A percentile compares a stretch with the other conserved stretches of the same genome.
These are phyloP conservation scores for Xylariomycetidae sp. DNA, from an alignment of 2,329 filamentous ascomycete genomes.

Conservation along the genomic window DNA sequence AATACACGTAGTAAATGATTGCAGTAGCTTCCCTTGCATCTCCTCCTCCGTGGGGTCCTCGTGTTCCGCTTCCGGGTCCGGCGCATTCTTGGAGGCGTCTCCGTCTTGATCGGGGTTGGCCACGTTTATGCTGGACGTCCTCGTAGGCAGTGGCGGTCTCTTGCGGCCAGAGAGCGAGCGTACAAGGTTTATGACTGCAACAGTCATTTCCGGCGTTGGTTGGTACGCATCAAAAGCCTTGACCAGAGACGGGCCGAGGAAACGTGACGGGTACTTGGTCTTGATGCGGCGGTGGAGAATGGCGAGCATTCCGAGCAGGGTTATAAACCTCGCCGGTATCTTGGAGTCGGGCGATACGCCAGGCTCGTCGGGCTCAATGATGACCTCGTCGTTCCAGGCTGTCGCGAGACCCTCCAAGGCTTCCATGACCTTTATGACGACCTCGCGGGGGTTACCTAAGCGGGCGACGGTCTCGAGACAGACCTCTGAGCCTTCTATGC, in stretches of 20 bases:
- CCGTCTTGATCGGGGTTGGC: conserved; percentile 52
- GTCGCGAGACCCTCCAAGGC: conserved; percentile 58
- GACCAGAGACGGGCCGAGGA: conserved; percentile 71
- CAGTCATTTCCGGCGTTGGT: conserved; percentile 62
- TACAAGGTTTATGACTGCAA: conserved; percentile 65
- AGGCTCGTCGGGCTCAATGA: conserved; percentile 33
- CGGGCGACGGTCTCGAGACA: conserved; percentile 72
- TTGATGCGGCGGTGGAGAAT: conserved; percentile 71
- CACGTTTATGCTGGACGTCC: conserved; percentile 53
- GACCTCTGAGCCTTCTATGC: conserved; percentile 61
- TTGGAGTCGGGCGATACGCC: conserved; percentile 26
- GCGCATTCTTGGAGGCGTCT: conserved; percentile 50
- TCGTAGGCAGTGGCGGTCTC: conserved; percentile 56
- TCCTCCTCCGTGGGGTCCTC: conserved; percentile 52
- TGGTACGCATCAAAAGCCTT: conserved; percentile 65
- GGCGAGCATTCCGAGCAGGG: conserved; percentile 65
- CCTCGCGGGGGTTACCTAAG: conserved; percentile 75
- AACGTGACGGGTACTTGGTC: conserved; percentile 73
- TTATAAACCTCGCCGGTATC: conserved; percentile 53
- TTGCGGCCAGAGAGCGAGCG: conserved; percentile 64
- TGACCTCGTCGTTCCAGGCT: conserved; percentile 36
- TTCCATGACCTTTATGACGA: conserved; percentile 76
- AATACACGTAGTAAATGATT: conserved; percentile 74
- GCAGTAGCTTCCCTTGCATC: conserved; percentile 61
- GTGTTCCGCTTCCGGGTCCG: conserved; percentile 57